Base-by-base conservation (phyloP, 2,329 filamentous ascomycete genomes). In the Colletotrichum cordylinicola region DNA sequence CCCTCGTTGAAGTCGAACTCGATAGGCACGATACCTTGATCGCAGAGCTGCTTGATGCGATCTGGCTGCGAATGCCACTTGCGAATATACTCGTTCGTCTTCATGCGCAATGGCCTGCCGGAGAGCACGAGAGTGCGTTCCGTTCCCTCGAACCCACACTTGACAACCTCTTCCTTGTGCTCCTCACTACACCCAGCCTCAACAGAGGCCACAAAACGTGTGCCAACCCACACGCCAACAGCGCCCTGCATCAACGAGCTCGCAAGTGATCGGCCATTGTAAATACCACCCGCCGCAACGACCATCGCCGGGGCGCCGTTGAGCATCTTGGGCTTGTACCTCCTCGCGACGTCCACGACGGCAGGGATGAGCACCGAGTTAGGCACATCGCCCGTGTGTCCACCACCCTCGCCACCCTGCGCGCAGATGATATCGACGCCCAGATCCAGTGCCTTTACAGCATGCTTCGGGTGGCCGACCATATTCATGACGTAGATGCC, bases 401-500 rank as follows among this genome's bases (percentile, higher is more conserved):
- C 96, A 21, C 96, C 96, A 2, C 96, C 96, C 84, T 98, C 96
- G 67, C 95, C 95, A 62, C 96, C 96, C 87, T 98, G 96, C 3
- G 96, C 93, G 83, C 96, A 98, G 8, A 98, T 91, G 78, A 98
- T 93, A 85, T 98, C 96, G 12, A 98, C 95, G 58, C 96, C 96
- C 0, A 93, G 91, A 66, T 95, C 92, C 6, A 98, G 88, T 4
- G 96, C 96, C 87, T 98, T 98, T 83, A 93, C 91, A 1, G 96
- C 96, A 84, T 98, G 96, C 83, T 94, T 95, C 3, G 96, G 96
- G 80, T 96, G 94, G 0, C 96, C 96, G 24, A 98, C 96, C 96
- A 98, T 98, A 84, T 98, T 98, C 96, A 98, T 98, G 43, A 98
- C 90, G 75, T 98, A 83, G 55, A 98, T 94, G 0, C 94, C 94